Evolutionary conservation across 441 rosid genomes (phyloP).

Genomic region (Flueggea neowawraea): DNA sequence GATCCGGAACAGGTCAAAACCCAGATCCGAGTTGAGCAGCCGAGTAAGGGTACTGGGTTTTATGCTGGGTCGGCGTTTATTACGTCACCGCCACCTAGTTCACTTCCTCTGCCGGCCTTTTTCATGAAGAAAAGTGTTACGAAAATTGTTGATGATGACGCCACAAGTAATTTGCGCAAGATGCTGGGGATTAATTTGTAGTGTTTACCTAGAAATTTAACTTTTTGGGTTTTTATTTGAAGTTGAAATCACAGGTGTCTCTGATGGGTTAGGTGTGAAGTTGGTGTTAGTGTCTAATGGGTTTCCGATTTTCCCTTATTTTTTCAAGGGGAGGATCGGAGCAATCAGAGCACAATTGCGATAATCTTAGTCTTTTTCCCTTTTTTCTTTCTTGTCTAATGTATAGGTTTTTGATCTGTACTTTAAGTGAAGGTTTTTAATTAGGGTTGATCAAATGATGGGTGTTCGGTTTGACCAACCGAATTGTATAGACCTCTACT

Average conservation of each 20-base stretch:
- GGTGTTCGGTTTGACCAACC: too few relatives aligned
- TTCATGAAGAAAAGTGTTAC: constrained; percentile 36
- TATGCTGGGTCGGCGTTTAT: constrained; percentile 81
- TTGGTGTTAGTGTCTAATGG: constrained; percentile 8
- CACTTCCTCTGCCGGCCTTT: constrained; percentile 79
- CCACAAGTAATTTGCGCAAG: constrained; percentile 49
- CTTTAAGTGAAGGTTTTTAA: too few relatives aligned
- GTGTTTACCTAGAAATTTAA: constrained; percentile 1
- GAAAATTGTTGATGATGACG: constrained; percentile 23
- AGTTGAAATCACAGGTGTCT: background rate
- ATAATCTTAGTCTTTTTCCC: background rate
- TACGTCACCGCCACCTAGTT: constrained; percentile 86
- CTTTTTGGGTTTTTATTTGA: background rate
- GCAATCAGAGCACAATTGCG: background rate
- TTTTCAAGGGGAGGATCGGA: constrained; percentile 76
- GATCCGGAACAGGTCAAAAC: constrained; percentile 25
- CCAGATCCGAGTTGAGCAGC: constrained; percentile 31
- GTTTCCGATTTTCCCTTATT: constrained; percentile 52
- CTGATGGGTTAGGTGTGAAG: constrained; percentile 13
- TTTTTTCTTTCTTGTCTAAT: background rate
- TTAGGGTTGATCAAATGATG: too few relatives aligned
- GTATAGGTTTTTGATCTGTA: too few relatives aligned
- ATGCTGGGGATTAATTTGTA: constrained; percentile 46
- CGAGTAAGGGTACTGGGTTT: constrained; percentile 25
- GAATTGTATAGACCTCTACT: too few relatives aligned